Evolutionary conservation across 306 rosid genomes (phyloP), one percentile per base, ranked within the genome.

Genomic region (Glycine tomentella): DNA sequence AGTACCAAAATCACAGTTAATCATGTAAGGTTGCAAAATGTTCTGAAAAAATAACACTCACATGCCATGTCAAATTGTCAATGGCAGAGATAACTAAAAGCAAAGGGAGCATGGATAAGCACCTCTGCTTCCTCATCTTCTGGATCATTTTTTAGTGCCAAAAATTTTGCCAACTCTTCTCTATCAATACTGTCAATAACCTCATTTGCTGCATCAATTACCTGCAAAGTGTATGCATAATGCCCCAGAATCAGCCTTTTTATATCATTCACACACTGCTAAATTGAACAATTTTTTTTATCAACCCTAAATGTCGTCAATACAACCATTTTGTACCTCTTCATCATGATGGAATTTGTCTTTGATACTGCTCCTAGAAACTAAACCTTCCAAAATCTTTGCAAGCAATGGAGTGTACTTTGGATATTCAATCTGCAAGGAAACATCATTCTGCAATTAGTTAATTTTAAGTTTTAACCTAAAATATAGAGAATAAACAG

Each of bases 121-220:
- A 95, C 99, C 94, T 95, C 97, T 34, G 87, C 88, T 57, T 91
- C 98, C 76, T 93, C 99, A 52, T 93, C 99, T 52, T 90, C 99
- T 0, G 90, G 90, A 62, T 95, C 94, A 86, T 69, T 81, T 89
- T 84, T 95, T 36, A 91, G 80, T 3, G 97, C 88, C 61, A 91
- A 85, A 56, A 0, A 74, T 72, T 88, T 90, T 38, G 87, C 89
- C 42, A 95, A 80, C 88, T 91, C 96, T 17, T 95, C 98, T 88
- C 52, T 91, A 83, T 93, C 94, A 77, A 93, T 83, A 79, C 99
- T 95, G 57, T 84, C 87, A 58, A 90, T 72, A 76, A 95, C 97
- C 77, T 89, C 94, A 86, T 86, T 84, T 57, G 98, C 96, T 71
- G 98, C 95, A 75, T 84, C 82, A 86, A 95, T 86, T 74, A 95